A percentile compares a stretch with the other conserved stretches of the same genome.
Evolutionary conservation across 768 basidiomycete genomes (phyloP).

Genomic region (Boletus insuetus): DNA sequence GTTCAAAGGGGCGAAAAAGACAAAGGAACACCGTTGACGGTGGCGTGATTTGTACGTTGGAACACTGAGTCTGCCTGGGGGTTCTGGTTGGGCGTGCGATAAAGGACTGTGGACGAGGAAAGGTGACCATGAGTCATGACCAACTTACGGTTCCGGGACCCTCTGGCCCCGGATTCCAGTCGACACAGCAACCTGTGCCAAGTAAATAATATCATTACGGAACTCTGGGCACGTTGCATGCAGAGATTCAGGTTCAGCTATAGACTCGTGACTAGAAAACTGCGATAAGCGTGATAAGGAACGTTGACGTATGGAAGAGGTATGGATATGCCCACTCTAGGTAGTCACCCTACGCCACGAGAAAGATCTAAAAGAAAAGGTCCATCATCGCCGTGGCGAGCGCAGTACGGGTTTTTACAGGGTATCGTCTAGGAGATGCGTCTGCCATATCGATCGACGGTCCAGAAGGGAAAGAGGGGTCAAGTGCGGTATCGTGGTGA

Average conservation of each 20-base stretch:
- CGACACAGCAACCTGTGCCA: too few relatives aligned
- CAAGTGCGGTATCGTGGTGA: background rate
- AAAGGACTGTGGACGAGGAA: background rate
- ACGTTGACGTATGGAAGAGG: background rate
- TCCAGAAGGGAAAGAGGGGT: background rate
- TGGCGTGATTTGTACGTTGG: background rate
- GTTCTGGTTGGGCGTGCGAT: background rate
- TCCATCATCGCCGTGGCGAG: too few relatives aligned
- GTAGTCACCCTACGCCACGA: background rate
- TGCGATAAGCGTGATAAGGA: background rate
- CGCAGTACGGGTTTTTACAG: background rate
- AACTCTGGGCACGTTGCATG: too few relatives aligned
- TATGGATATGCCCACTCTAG: background rate
- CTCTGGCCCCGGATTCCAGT: too few relatives aligned
- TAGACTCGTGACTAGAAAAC: background rate
- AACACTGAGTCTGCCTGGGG: too few relatives aligned
- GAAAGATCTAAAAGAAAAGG: background rate
- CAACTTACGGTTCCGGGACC: too few relatives aligned
- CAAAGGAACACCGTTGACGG: background rate
- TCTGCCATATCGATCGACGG: background rate
- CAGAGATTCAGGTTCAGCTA: background rate
- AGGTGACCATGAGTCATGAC: too few relatives aligned
- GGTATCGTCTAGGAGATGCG: background rate
- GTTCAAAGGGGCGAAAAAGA: background rate
- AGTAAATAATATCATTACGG: too few relatives aligned